Evolutionary conservation across 2,329 filamentous ascomycete species (phyloP).

Genomic region (Anisogramma anomala): DNA sequence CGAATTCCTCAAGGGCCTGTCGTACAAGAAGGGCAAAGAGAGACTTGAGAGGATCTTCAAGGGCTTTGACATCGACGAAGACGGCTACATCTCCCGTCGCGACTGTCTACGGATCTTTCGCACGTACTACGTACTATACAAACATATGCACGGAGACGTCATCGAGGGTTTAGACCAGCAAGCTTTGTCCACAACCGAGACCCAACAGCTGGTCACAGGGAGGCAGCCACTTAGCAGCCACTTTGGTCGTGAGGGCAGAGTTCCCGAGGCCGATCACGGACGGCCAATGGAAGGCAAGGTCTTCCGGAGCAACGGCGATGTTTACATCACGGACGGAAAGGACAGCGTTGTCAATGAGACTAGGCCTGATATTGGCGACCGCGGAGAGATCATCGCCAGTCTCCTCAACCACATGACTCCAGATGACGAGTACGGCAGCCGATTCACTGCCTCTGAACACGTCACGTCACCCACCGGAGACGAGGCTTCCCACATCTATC

Average conservation of each 20-base stretch:
- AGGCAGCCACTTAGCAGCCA: slow-evolving; percentile 64
- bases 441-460: slow-evolving; percentile 19
- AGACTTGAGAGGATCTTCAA: slow-evolving; percentile 66
- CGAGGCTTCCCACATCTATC: slow-evolving; percentile 22
- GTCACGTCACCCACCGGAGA: slow-evolving; percentile 9
- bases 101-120: slow-evolving; percentile 88
- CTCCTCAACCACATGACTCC: slow-evolving; percentile 30
- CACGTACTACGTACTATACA: slow-evolving; percentile 83
- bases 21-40: slow-evolving; percentile 56
- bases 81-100: slow-evolving; percentile 73
- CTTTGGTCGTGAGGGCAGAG: slow-evolving; percentile 61
- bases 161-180: slow-evolving; percentile 68
- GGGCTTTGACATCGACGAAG: slow-evolving; percentile 81
- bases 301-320: slow-evolving; percentile 49
- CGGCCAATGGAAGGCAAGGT: slow-evolving; percentile 55
- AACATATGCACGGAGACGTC: slow-evolving; percentile 78
- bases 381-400: slow-evolving; percentile 48
- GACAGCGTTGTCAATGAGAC: slow-evolving; percentile 47
- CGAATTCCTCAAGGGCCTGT: slow-evolving; percentile 78
- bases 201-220: slow-evolving; percentile 63
- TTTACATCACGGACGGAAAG: slow-evolving; percentile 49
- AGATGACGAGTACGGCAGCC: slow-evolving; percentile 24
- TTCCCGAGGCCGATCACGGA: slow-evolving; percentile 51
- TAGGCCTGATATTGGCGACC: slow-evolving; percentile 46
- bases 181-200: slow-evolving; percentile 61